Evolutionary conservation across 441 rosid genomes (phyloP).

Genomic region (Bruguiera hainesii): DNA sequence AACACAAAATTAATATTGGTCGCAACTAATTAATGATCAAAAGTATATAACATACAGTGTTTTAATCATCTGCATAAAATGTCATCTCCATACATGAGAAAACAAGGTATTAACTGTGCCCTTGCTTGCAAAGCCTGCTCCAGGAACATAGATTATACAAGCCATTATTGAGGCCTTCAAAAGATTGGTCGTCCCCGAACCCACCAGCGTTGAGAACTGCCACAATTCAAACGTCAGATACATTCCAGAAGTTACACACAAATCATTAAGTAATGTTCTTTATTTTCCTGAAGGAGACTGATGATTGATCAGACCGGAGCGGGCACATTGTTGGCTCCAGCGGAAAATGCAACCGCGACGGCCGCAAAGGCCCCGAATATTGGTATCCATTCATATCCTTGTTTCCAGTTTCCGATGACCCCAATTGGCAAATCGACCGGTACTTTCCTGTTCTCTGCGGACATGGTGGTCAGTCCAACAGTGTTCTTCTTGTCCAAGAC

Average conservation of each 20-base stretch:
- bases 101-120: conserved; percentile 19
- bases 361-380: too few relatives aligned
- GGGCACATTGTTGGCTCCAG: too few relatives aligned
- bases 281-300: too few relatives aligned
- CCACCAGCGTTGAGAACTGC: conserved; percentile 32
- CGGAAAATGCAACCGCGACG: too few relatives aligned
- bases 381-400: too few relatives aligned
- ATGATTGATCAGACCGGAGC: too few relatives aligned
- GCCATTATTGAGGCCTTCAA: conserved; percentile 30
- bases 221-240: conserved; percentile 9
- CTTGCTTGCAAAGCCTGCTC: conserved; percentile 30
- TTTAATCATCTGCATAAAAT: not conserved
- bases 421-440: too few relatives aligned
- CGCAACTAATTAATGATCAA: not conserved
- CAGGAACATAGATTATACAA: conserved; percentile 28
- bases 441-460: too few relatives aligned
- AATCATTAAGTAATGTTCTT: not conserved
- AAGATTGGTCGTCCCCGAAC: conserved; percentile 27
- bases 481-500: too few relatives aligned
- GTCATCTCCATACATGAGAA: conserved; percentile 23
- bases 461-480: too few relatives aligned
- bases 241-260: not conserved
- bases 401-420: too few relatives aligned
- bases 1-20: not conserved
- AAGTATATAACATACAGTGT: not conserved